Evolutionary conservation across 1,139 yeast genomes (phyloP), one percentile per base, ranked within the genome.

Genomic region (Scheffersomyces stambukii): DNA sequence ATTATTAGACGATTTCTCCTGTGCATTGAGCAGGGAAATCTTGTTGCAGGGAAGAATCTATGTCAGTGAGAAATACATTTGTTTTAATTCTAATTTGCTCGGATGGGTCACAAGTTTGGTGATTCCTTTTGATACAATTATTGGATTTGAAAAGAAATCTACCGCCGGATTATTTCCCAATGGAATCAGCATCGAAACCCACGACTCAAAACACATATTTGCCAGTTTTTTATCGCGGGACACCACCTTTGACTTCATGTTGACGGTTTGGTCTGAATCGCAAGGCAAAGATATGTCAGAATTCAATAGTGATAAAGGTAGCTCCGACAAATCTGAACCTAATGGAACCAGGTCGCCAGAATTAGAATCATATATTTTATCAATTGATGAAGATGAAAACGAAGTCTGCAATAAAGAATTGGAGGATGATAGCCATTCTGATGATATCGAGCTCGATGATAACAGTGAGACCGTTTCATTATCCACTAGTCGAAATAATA

Each of bases 111-210:
- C 96, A 3, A 84, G 75, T 41, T 56, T 89, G 23, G 74, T 82
- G 5, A 72, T 91, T 17, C 78, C 85, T 2, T 74, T 81, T 45
- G 74, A 70, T 27, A 95, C 88, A 34, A 76, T 91, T 24, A 65
- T 75, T 4, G 67, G 74, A 15, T 70, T 91, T 43, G 96, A 88
- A 44, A 84, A 85, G 56, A 78, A 77, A 39, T 70, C 77, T 24
- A 86, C 96, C 0, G 96, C 88, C 1, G 95, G 95, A 0, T 62
- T 91, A 18, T 86, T 91, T 49, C 96, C 96, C 10, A 89, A 89
- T 52, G 97, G 95, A 2, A 83, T 89, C 11, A 65, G 74, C 8
- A 65, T 88, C n/a, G 81, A 78, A 38, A 81, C 95, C 2, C 65
- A 60, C 7, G 81, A 76, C 36, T 72, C 77, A 2, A 75, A 74